Evolutionary conservation across 2,329 filamentous ascomycete genomes (phyloP).

Genomic region (Penicillium frequentans): DNA sequence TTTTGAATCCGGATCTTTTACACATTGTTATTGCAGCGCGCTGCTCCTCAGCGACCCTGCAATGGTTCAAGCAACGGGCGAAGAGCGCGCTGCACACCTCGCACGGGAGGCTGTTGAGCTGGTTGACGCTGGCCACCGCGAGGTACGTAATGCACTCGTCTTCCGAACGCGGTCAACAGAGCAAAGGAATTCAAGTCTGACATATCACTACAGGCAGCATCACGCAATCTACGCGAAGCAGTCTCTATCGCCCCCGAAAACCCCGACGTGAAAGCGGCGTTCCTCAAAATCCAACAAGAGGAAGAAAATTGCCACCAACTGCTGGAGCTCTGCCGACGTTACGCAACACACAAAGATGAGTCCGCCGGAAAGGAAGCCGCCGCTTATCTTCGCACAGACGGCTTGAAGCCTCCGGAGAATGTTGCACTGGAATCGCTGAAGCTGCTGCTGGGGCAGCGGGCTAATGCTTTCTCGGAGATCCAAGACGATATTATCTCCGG

Average conservation of each 20-base stretch:
- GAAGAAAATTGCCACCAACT: conserved; percentile 45
- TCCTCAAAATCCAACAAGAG: conserved; percentile 46
- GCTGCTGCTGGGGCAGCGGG: conserved; percentile 40
- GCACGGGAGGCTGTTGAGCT: conserved; percentile 50
- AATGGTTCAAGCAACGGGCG: conserved; percentile 44
- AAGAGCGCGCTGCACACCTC: conserved; percentile 48
- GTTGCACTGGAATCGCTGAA: conserved; percentile 46
- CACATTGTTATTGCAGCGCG: conserved; percentile 7
- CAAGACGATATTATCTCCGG: conserved; percentile 51
- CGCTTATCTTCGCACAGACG: conserved; percentile 43
- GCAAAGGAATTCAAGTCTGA: not conserved
- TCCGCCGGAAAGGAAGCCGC: conserved; percentile 46
- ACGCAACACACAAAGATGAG: conserved; percentile 42
- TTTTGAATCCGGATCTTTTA: not conserved
- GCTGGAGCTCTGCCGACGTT: conserved; percentile 46
- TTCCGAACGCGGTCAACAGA: not conserved
- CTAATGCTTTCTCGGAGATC: conserved; percentile 36
- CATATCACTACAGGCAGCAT: conserved; percentile 39
- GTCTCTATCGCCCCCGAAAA: conserved; percentile 48
- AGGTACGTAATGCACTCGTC: conserved; percentile 33
- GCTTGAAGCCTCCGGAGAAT: conserved; percentile 43
- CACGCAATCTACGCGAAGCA: conserved; percentile 51
- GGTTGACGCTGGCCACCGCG: conserved; percentile 46
- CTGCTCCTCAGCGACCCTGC: conserved; percentile 28
- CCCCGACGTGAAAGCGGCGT: conserved; percentile 45